Evolutionary conservation across 2,329 filamentous ascomycete species (phyloP), one percentile per base, ranked within the genome.

Genomic region (Pseudopyricularia cyperi): DNA sequence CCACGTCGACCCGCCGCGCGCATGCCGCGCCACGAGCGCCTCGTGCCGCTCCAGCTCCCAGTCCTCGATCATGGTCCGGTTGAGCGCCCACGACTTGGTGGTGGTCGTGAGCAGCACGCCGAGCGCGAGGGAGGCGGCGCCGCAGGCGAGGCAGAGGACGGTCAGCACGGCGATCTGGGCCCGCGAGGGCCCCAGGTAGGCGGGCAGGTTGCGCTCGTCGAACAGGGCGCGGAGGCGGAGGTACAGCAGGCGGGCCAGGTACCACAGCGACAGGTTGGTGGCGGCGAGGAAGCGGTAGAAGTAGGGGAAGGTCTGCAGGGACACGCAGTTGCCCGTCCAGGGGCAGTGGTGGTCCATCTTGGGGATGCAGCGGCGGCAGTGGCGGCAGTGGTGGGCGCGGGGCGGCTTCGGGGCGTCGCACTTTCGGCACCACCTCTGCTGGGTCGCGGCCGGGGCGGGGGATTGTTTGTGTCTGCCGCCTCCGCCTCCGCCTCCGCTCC

Each of bases 301-400:
- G 68, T 91, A 83, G 7, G 88, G 87, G 60, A 89, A 87, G 1
- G 85, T 90, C 55, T 82, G 83, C 65, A 89, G 78, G 12, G 85
- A 89, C 51, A 93, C 85, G 69, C 88, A 94, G 67, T 90, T 91
- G 55, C 69, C 72, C 3, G 86, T 91, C 87, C 87, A 93, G 3
- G 87, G 86, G 62, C 87, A 93, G 69, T 94, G 87, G 68, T 89
- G 85, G 68, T 90, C 86, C 86, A 90, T 90, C 67, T 81, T 85
- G 35, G 85, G 83, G 48, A 89, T 78, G 65, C 86, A 89, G 59
- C 83, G 79, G 57, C 72, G 72, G 68, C 87, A 94, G 58, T 79
- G 77, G 56, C 82, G 83, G 69, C 88, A 94, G 71, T 94, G 88
- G 71, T 93, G 88, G 1, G 87, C 80, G 57, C 88, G 74, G 1